These are phyloP conservation scores for Cryptosporidium canis DNA, from an alignment of 169 alveolate genomes.

Conservation along the genomic window DNA sequence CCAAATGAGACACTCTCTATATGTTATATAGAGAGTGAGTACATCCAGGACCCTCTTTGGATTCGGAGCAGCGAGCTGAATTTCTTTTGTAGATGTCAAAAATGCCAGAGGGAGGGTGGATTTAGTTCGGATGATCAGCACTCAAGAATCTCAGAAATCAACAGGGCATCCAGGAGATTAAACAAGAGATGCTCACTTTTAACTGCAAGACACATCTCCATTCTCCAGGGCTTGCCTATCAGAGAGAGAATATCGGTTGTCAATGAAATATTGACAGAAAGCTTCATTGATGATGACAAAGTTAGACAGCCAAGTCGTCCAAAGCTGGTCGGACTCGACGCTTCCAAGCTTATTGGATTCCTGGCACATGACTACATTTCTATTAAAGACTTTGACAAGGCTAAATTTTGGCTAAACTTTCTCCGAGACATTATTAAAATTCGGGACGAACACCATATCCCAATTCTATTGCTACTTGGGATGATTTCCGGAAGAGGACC, in stretches of 20 bases:
- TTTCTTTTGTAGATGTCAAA: slow-evolving; percentile 27
- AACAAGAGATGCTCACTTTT: slow-evolving; percentile 27
- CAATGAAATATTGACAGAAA: slow-evolving; percentile 1
- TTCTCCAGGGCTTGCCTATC: neutral
- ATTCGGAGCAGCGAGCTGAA: slow-evolving; percentile 36
- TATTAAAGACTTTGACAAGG: neutral
- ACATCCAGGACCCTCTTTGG: slow-evolving; percentile 62
- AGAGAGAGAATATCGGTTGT: neutral
- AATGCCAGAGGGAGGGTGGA: slow-evolving; percentile 17
- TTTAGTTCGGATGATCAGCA: neutral
- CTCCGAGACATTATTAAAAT: neutral
- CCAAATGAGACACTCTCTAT: slow-evolving; percentile 3
- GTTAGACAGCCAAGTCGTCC: neutral
- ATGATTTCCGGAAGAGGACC: neutral
- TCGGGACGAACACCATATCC: slow-evolving; percentile 27
- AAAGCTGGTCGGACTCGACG: slow-evolving; percentile 17
- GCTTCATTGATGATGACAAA: neutral
- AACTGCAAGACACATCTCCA: neutral
- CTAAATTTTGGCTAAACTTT: slow-evolving; percentile 18
- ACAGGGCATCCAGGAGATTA: neutral
- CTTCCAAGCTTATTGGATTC: slow-evolving; percentile 11
- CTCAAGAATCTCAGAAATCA: neutral
- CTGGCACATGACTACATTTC: slow-evolving; percentile 4
- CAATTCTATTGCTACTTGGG: slow-evolving; percentile 8
- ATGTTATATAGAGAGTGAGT: slow-evolving; percentile 59